Evolutionary conservation across 768 basidiomycete genomes (phyloP).

Genomic region (Coprinopsis cinerea): DNA sequence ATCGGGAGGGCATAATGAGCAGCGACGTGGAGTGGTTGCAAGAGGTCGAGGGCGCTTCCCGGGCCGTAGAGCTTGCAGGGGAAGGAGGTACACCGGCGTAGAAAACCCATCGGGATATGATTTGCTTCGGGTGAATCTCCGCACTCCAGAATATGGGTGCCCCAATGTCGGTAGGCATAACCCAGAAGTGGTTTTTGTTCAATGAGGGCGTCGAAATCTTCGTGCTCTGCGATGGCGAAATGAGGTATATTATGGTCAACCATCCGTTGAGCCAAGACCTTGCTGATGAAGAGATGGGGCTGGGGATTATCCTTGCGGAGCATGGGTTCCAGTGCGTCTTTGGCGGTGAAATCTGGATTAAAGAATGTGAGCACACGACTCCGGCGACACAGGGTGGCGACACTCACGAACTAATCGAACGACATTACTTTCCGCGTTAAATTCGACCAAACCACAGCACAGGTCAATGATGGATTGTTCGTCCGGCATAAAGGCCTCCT

Average conservation of each 20-base stretch:
- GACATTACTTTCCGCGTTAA: background rate
- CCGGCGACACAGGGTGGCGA: too few relatives aligned
- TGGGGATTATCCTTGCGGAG: background rate
- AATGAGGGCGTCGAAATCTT: too few relatives aligned
- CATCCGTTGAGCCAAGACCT: too few relatives aligned
- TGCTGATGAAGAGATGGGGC: background rate
- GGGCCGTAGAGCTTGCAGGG: too few relatives aligned
- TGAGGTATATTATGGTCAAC: too few relatives aligned
- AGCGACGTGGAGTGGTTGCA: too few relatives aligned
- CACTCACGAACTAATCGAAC: conserved; percentile 7
- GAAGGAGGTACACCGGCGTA: too few relatives aligned
- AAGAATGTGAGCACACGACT: background rate
- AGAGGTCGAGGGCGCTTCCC: too few relatives aligned
- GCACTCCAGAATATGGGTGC: too few relatives aligned
- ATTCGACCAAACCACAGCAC: conserved; percentile 4
- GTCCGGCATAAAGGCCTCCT: background rate
- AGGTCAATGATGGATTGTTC: background rate
- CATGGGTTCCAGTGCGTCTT: conserved; percentile 1
- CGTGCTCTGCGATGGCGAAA: background rate
- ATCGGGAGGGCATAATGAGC: too few relatives aligned
- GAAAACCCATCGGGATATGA: too few relatives aligned
- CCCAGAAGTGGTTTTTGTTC: background rate
- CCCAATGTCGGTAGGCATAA: background rate
- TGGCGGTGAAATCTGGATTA: conserved; percentile 6
- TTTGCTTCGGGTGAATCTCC: background rate